Evolutionary conservation across 2,329 filamentous ascomycete genomes (phyloP), one percentile per base, ranked within the genome.

Genomic region (Fusarium nelsonii): DNA sequence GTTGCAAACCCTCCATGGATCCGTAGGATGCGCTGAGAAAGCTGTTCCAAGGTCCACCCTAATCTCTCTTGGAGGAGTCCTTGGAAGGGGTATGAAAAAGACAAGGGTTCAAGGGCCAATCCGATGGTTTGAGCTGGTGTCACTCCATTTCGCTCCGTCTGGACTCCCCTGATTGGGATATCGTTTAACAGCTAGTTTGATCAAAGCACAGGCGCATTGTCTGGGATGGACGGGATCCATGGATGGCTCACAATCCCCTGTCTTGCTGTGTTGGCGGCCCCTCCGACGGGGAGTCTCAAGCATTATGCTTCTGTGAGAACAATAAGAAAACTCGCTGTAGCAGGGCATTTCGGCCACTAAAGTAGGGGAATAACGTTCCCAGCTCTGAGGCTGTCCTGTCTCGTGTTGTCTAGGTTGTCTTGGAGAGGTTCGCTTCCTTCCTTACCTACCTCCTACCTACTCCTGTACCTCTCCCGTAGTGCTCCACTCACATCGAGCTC

Each of bases 61-160:
- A 70, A 70, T 70, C 51, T 70, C 68, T 70, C 68, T 65, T 71
- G 48, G 55, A 68, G 63, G 48, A 63, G 66, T 54, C 57, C 37
- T 59, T 69, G 67, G 67, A 68, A 68, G 68, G 68, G 63, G 68
- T 32, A 15, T 63, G 55, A 26, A 56, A 62, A 57, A 37, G 56
- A 55, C 68, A 50, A 50, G 68, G 68, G 33, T 40, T 54, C 26
- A 34, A 61, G 68, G 30, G 41, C 68, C 59, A 70, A 65, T 68
- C 68, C 59, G 54, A 55, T 71, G 64, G 52, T 48, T 62, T 43
- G 49, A 40, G 45, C 59, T 63, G 37, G 64, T 68, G 54, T 64
- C 63, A 46, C 64, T 66, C 63, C 63, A 66, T 66, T 32, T 69
- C 61, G 66, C 61, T 69, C 65, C 41, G 45, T 45, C 37, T 53